Percentiles rank a stretch among this genome's conserved stretches.
phyloP scores from a whole-genome alignment of 352 stramenopile species.

The Hyaloperonospora brassicae region DNA sequence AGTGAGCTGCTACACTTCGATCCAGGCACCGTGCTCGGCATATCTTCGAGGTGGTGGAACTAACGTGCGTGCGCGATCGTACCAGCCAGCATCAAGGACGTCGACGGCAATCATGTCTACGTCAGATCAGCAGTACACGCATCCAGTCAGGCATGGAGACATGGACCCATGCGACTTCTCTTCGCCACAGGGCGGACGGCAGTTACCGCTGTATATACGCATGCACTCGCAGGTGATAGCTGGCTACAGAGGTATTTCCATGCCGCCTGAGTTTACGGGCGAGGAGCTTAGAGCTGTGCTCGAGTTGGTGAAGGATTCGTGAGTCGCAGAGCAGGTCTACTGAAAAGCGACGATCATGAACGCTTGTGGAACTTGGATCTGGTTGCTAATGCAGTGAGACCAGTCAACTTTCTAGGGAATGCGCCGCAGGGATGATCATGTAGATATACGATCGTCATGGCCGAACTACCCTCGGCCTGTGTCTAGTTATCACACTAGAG shows the following conservation, averaged over 20 bases:
- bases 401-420: too few relatives aligned
- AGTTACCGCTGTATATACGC: conserved; percentile 11
- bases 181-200: conserved; percentile 24
- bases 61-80: conserved; percentile 29
- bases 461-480: too few relatives aligned
- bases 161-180: conserved; percentile 28
- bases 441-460: too few relatives aligned
- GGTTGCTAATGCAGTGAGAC: too few relatives aligned
- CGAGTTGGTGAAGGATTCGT: conserved; percentile 46
- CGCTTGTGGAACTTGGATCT: too few relatives aligned
- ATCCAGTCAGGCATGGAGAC: conserved; percentile 25
- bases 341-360: too few relatives aligned
- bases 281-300: conserved; percentile 42
- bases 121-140: conserved; percentile 26
- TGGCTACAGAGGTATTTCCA: conserved; percentile 22
- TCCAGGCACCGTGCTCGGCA: conserved; percentile 28
- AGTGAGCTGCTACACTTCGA: conserved; percentile 13
- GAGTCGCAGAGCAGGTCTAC: neutral
- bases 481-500: too few relatives aligned
- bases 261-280: conserved; percentile 34
- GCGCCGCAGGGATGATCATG: too few relatives aligned
- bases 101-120: conserved; percentile 24
- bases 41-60: conserved; percentile 30
- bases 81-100: conserved; percentile 21
- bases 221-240: conserved; percentile 23